Conservation (phyloP, 2,329 filamentous ascomycete species). For the Beauveria caledonica region DNA sequence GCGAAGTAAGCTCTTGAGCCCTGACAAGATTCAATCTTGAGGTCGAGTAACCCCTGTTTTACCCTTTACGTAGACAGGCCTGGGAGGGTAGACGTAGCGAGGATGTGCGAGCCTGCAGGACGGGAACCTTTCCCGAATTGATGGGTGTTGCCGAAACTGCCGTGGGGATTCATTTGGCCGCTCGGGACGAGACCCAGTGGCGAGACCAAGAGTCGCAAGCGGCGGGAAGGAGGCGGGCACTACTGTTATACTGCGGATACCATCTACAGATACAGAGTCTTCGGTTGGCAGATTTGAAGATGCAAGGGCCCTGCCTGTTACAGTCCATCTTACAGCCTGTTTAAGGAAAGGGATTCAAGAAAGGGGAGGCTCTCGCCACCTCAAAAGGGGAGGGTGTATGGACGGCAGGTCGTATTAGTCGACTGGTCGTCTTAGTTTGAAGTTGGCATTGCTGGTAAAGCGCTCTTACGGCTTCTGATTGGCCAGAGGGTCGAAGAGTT, state of each 20-base stretch:
- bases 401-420: slow-evolving; percentile 1
- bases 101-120: neutral
- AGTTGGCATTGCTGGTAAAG: neutral
- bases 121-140: neutral
- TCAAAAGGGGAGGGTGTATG: neutral
- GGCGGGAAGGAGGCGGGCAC: slow-evolving; percentile 6
- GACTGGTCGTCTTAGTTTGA: neutral
- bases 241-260: slow-evolving; percentile 6
- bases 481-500: neutral
- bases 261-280: slow-evolving; percentile 1
- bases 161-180: neutral
- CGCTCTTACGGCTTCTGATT: neutral
- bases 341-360: slow-evolving; percentile 2
- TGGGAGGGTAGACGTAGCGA: neutral
- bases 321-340: neutral
- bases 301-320: slow-evolving; percentile 1
- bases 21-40: neutral
- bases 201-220: neutral
- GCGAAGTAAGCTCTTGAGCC: neutral
- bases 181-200: neutral
- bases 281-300: neutral
- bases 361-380: neutral
- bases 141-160: neutral
- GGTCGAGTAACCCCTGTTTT: neutral
- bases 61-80: neutral